A percentile compares a stretch with the other conserved stretches of the same genome.
phyloP scores from a whole-genome alignment of 2,329 filamentous ascomycete genomes.

The Aspergillus oerlinghausenensis region DNA sequence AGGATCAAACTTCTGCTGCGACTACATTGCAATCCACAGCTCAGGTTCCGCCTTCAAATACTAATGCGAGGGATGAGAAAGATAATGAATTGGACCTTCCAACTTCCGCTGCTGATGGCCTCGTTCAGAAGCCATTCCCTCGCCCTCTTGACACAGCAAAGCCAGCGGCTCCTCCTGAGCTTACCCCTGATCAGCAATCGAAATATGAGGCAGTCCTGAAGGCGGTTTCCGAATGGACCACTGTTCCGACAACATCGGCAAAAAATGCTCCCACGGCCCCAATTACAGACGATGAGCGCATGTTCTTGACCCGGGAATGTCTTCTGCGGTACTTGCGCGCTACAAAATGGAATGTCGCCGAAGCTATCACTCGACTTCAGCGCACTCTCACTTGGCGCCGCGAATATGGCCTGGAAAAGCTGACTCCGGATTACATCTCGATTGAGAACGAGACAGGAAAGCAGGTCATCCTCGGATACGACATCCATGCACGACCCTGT shows the following conservation, averaged over 20 bases:
- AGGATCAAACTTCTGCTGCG: constrained; percentile 2
- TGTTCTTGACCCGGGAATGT: constrained; percentile 91
- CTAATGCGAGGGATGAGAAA: constrained; percentile 7
- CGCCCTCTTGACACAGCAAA: constrained; percentile 54
- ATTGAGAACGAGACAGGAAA: constrained; percentile 96
- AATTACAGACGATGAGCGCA: constrained; percentile 72
- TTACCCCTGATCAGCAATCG: constrained; percentile 70
- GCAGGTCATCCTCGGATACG: constrained; percentile 83
- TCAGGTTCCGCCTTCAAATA: constrained; percentile 8
- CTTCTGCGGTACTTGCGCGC: constrained; percentile 88
- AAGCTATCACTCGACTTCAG: constrained; percentile 73
- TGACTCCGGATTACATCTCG: constrained; percentile 78
- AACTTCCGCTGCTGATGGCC: constrained; percentile 33
- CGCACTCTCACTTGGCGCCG: constrained; percentile 82
- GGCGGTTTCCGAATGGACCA: constrained; percentile 65
- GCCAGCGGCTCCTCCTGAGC: constrained; percentile 52
- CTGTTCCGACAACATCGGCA: constrained; percentile 60
- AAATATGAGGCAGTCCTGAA: constrained; percentile 78
- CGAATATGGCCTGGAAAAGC: constrained; percentile 75
- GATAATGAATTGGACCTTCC: constrained; percentile 30
- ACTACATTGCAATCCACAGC: background rate
- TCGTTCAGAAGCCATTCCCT: constrained; percentile 55
- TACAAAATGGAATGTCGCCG: constrained; percentile 77
- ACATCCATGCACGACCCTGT: constrained; percentile 79
- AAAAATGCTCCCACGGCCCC: constrained; percentile 56